Evolutionary conservation across 2,329 filamentous ascomycete genomes (phyloP).

Genomic region (Tolypocladium amazonense): DNA sequence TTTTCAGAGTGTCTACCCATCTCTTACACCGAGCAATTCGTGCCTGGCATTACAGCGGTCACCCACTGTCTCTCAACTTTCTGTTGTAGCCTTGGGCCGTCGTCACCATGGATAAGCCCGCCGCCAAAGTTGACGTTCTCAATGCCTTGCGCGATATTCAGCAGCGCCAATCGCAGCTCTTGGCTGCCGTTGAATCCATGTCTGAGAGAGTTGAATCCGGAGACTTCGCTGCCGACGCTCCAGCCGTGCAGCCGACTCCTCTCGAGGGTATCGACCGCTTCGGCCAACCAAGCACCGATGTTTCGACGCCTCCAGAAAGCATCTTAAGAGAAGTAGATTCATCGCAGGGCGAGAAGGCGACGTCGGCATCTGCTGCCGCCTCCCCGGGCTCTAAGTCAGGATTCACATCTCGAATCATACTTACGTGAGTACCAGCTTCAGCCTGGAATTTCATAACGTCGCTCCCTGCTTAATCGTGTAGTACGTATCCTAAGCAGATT

Average conservation of each 20-base stretch:
- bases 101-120: constrained; percentile 13
- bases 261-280: neutral
- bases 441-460: neutral
- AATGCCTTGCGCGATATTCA: constrained; percentile 28
- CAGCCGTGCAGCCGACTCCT: constrained; percentile 3
- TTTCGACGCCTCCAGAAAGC: neutral
- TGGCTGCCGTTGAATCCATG: constrained; percentile 29
- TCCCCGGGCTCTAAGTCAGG: constrained; percentile 28
- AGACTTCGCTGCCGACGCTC: constrained; percentile 1
- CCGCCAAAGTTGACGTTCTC: constrained; percentile 12
- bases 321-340: neutral
- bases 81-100: neutral
- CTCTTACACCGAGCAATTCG: neutral
- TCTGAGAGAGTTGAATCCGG: constrained; percentile 16
- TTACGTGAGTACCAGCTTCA: constrained; percentile 32
- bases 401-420: constrained; percentile 43
- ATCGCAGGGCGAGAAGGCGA: neutral
- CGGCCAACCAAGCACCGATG: neutral
- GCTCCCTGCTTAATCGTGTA: constrained; percentile 14
- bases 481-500: constrained; percentile 85
- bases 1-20: neutral
- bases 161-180: constrained; percentile 28
- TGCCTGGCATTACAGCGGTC: neutral
- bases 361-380: constrained; percentile 5
- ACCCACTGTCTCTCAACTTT: too few species aligned